Percentiles rank a stretch among this genome's conserved stretches.
Evolutionary conservation across 164 flowering plant species (phyloP).

Genomic region (Sextonia rubra): DNA sequence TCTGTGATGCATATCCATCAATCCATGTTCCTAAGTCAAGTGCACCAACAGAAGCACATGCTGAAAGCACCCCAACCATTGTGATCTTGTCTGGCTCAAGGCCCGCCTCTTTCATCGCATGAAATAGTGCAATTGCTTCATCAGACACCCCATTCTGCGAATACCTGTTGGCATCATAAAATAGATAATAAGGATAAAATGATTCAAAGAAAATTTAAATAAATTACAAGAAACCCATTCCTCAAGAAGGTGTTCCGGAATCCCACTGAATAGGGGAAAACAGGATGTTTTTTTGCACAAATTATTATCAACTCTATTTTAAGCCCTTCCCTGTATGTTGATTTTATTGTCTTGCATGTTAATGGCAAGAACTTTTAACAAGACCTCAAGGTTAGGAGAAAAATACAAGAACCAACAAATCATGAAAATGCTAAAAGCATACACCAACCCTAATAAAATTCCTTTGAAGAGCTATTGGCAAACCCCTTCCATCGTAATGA

Average conservation of each 20-base stretch:
- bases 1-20: slow-evolving; percentile 18
- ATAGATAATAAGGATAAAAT: not conserved
- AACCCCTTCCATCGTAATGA: not conserved
- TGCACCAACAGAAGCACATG: slow-evolving; percentile 30
- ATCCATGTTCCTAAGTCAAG: slow-evolving; percentile 26
- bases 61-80: slow-evolving; percentile 30
- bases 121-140: slow-evolving; percentile 25
- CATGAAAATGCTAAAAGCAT: too few species aligned
- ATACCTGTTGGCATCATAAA: slow-evolving; percentile 10
- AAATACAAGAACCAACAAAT: too few species aligned
- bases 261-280: too few species aligned
- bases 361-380: too few species aligned
- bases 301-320: not conserved
- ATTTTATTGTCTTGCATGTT: too few species aligned
- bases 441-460: too few species aligned
- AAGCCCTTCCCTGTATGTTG: not conserved
- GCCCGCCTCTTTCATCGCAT: slow-evolving; percentile 22
- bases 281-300: not conserved
- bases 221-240: not conserved
- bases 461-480: not conserved
- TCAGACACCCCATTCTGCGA: slow-evolving; percentile 15
- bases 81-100: slow-evolving; percentile 29
- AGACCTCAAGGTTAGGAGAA: too few species aligned
- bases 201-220: not conserved
- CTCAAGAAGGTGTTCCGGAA: not conserved